Evolutionary conservation across 805 yeast genomes (phyloP).

Genomic region (Sungouiozyma ichnusensis): DNA sequence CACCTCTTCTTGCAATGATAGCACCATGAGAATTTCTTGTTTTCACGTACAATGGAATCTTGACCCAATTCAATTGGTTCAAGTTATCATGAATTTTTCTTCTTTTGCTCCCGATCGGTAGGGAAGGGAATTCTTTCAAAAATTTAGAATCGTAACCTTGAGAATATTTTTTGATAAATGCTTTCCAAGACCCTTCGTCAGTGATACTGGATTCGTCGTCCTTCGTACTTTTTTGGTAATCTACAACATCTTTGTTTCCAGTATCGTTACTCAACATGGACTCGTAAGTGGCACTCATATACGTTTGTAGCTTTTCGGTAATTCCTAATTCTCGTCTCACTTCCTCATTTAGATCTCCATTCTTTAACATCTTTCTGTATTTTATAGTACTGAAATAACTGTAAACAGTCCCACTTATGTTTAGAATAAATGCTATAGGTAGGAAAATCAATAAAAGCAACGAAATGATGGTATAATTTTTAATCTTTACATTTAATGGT

Average conservation of each 20-base stretch:
- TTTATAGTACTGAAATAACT: slow-evolving; percentile 20
- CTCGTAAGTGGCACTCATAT: slow-evolving; percentile 17
- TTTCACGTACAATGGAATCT: slow-evolving; percentile 62
- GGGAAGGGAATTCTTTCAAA: slow-evolving; percentile 9
- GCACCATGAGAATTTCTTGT: slow-evolving; percentile 79
- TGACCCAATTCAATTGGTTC: slow-evolving; percentile 62
- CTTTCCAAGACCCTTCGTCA: slow-evolving; percentile 11
- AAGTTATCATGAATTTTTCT: slow-evolving; percentile 39
- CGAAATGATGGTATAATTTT: not conserved
- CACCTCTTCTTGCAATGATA: slow-evolving; percentile 68
- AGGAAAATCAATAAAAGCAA: slow-evolving; percentile 9
- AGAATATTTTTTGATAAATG: slow-evolving; percentile 21
- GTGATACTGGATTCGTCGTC: not conserved
- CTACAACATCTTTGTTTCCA: slow-evolving; percentile 2
- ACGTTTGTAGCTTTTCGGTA: slow-evolving; percentile 17
- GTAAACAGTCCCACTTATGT: slow-evolving; percentile 23
- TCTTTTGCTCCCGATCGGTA: slow-evolving; percentile 32
- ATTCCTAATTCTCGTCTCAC: slow-evolving; percentile 17
- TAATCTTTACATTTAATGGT: not conserved
- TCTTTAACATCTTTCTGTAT: slow-evolving; percentile 16
- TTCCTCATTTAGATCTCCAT: slow-evolving; percentile 14
- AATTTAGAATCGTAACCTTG: slow-evolving; percentile 11
- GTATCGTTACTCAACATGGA: slow-evolving; percentile 12
- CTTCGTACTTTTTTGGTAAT: not conserved
- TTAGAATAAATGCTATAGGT: slow-evolving; percentile 21